Evolutionary conservation across 192 early-diverging fungal species (phyloP).

Genomic region (Linnemannia exigua): DNA sequence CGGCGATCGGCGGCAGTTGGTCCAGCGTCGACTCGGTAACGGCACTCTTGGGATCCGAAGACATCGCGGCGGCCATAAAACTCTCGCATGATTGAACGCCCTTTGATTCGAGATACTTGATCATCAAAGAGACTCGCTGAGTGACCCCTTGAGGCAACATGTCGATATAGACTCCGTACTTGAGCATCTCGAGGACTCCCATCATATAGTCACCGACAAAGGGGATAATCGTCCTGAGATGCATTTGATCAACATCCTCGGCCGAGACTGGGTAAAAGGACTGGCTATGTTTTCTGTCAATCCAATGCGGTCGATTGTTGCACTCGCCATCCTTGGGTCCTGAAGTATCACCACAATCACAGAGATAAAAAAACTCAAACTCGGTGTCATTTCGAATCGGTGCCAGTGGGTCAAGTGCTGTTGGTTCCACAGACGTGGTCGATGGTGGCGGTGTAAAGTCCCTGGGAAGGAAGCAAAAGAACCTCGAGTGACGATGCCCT

Average conservation of each 20-base stretch:
- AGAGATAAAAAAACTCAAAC: slow-evolving; percentile 27
- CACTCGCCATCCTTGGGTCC: neutral
- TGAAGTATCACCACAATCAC: slow-evolving; percentile 27
- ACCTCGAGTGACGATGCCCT: neutral
- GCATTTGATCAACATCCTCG: neutral
- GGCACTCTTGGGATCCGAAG: neutral
- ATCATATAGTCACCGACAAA: slow-evolving; percentile 21
- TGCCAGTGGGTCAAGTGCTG: neutral
- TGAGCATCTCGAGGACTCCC: slow-evolving; percentile 33
- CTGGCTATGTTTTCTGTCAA: neutral
- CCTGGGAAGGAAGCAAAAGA: neutral
- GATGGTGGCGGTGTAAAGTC: too few species aligned
- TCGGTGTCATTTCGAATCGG: neutral
- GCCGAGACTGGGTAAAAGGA: neutral
- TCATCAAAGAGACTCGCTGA: slow-evolving; percentile 10
- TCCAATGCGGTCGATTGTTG: neutral
- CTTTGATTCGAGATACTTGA: slow-evolving; percentile 14
- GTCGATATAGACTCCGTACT: slow-evolving; percentile 25
- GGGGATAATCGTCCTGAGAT: neutral
- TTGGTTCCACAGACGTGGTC: neutral
- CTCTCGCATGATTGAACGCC: neutral
- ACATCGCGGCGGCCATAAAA: neutral
- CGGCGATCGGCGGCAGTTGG: slow-evolving; percentile 1
- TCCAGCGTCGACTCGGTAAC: neutral
- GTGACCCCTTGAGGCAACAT: neutral